These are phyloP conservation scores for Medicago lupulina DNA, from an alignment of 306 rosid species.

Conservation along the genomic window DNA sequence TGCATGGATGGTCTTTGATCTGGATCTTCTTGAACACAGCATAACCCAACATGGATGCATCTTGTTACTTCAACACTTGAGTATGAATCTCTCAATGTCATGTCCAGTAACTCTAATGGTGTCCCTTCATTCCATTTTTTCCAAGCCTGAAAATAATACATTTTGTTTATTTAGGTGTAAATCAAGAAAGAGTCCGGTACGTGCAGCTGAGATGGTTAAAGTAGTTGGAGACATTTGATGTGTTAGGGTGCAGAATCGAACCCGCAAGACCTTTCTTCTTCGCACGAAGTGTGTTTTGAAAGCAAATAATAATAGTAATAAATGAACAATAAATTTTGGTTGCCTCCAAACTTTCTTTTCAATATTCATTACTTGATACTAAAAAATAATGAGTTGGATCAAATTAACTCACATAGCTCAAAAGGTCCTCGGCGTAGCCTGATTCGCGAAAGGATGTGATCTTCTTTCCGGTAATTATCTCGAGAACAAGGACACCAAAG, in stretches of 20 bases:
- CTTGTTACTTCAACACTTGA: conserved; percentile 52
- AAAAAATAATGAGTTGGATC: neutral
- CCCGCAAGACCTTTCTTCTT: too few relatives aligned
- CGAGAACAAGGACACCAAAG: conserved; percentile 52
- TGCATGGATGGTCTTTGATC: conserved; percentile 59
- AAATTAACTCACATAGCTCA: conserved; percentile 47
- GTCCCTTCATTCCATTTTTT: conserved; percentile 51
- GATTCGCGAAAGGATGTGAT: conserved; percentile 40
- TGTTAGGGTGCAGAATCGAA: too few relatives aligned
- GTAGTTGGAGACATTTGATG: neutral
- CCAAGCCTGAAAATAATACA: conserved; percentile 53
- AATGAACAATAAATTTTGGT: too few relatives aligned
- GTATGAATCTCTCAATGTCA: conserved; percentile 38
- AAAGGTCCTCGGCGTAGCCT: conserved; percentile 33
- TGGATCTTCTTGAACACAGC: conserved; percentile 61
- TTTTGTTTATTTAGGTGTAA: neutral
- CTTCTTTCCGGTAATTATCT: conserved; percentile 51
- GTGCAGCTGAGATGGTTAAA: neutral
- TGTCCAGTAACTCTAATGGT: conserved; percentile 51
- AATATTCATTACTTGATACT: neutral
- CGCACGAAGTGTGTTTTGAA: neutral
- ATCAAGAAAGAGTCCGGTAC: conserved; percentile 2
- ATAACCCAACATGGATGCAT: conserved; percentile 61
- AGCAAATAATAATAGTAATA: neutral
- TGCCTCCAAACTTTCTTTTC: too few relatives aligned